Base-by-base conservation (phyloP, 2,329 filamentous ascomycete genomes). In the Laburnicola sp. region DNA sequence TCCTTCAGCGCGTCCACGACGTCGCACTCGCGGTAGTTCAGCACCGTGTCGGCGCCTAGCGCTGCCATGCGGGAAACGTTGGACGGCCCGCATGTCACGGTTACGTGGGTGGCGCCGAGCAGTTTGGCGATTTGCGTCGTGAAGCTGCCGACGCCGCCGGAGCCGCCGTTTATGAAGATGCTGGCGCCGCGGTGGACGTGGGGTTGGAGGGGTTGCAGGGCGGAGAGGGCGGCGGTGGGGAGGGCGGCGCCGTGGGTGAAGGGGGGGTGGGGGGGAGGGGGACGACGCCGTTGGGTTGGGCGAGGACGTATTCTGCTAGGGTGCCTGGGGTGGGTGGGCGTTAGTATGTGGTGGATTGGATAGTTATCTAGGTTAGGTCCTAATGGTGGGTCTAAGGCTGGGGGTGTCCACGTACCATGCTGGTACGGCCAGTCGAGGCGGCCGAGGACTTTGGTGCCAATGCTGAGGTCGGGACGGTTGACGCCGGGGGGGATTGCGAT, bases 121-220 rank as follows among this genome's bases (percentile, higher is more conserved):
- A 74, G 72, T 63, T 85, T 86, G 3, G 84, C 84, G 48, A 87
- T 78, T 65, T 87, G 85, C 43, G 87, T 81, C 1, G 76, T 80
- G 54, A 80, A 86, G 0, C 78, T 77, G 0, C 85, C 85, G 2
- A 76, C 78, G 0, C 84, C 85, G 10, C 85, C 85, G 11, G 78
- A 82, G 0, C 83, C 84, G 10, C 83, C 84, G 59, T 86, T 86
- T 60, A 87, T 78, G 57, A 87, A 80, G 9, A 87, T 74, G 53
- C 75, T 77, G 47, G 79, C 75, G 10, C 71, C 72, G 1, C 26
- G 26, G 52, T 69, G 71, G 5, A 63, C 52, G 27, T 63, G 57
- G 9, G 40, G 42, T 2, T 50, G 48, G 8, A 65, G 51, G 31
- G 56, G 57, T 28, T 63, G 62, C 40, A 62, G 62, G 3, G 59